These are phyloP conservation scores for Halteria grandinella DNA, from an alignment of 73 alveolate genomes.

Conservation along the genomic window DNA sequence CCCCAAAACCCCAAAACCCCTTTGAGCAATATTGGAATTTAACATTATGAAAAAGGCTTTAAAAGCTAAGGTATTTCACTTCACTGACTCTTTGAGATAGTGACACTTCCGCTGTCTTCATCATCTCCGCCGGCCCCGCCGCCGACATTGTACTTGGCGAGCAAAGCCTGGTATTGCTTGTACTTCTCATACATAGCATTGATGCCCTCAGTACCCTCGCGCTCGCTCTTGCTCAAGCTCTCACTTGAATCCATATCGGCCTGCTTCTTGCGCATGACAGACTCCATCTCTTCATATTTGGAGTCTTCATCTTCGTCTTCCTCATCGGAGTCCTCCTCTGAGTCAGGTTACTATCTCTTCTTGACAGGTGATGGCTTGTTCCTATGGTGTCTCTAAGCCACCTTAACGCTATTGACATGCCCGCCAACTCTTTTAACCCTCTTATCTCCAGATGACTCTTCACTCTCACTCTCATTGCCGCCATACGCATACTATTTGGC, in stretches of 20 bases:
- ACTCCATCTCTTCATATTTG: conserved; percentile 9
- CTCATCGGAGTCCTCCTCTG: neutral
- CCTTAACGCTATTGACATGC: neutral
- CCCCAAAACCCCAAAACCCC: neutral
- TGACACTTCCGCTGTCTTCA: conserved; percentile 51
- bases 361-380: neutral
- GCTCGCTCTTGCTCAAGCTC: neutral
- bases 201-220: conserved; percentile 6
- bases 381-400: neutral
- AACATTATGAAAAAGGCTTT: neutral
- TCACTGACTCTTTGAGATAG: conserved; percentile 36
- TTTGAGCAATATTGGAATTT: too few species aligned
- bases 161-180: conserved; percentile 9
- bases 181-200: conserved; percentile 42
- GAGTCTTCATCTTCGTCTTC: too few species aligned
- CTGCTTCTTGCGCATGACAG: neutral
- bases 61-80: too few species aligned
- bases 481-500: conserved; percentile 15
- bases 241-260: conserved; percentile 14
- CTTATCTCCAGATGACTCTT: too few species aligned
- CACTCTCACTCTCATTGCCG: conserved; percentile 19
- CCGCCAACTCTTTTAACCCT: too few species aligned
- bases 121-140: neutral
- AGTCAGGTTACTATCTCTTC: conserved; percentile 4
- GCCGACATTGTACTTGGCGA: conserved; percentile 30